These are phyloP conservation scores for Barnettozyma siamensis DNA, from an alignment of 805 yeast genomes.

Conservation along the genomic window DNA sequence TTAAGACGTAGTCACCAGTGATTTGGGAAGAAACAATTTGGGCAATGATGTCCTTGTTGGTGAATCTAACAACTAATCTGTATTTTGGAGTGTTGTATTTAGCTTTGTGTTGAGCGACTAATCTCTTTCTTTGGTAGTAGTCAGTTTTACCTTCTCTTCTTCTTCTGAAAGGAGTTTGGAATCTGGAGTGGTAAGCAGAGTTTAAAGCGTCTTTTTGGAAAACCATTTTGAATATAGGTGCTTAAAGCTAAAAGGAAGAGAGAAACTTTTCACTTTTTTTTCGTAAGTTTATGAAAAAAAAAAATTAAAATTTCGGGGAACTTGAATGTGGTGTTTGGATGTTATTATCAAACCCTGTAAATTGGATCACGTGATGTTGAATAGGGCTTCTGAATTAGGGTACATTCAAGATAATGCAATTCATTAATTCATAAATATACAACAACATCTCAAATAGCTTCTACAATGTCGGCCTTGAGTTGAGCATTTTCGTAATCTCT, in stretches of 20 bases:
- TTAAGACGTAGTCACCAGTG: slow-evolving; percentile 92
- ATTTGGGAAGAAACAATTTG: slow-evolving; percentile 96
- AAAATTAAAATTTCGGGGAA: too few species aligned
- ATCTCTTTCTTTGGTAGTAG: slow-evolving; percentile 99
- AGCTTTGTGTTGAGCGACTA: slow-evolving; percentile 99
- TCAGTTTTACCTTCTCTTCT: slow-evolving; percentile 99
- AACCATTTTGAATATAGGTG: slow-evolving; percentile 47
- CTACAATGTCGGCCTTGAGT: neutral
- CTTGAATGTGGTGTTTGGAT: slow-evolving; percentile 6
- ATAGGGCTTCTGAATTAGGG: slow-evolving; percentile 2
- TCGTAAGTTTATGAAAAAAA: neutral
- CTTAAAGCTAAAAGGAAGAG: neutral
- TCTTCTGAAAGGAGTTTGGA: slow-evolving; percentile 99
- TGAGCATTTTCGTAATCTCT: slow-evolving; percentile 4
- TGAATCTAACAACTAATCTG: slow-evolving; percentile 99
- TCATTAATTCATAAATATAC: neutral
- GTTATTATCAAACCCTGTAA: neutral
- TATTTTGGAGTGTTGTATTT: slow-evolving; percentile 99
- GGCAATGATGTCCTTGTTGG: slow-evolving; percentile 98
- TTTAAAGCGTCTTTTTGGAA: slow-evolving; percentile 69
- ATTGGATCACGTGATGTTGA: slow-evolving; percentile 4
- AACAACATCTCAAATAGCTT: too few species aligned
- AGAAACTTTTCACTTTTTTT: slow-evolving; percentile 7
- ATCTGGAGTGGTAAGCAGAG: slow-evolving; percentile 97
- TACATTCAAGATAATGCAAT: neutral